Conservation (phyloP, 768 basidiomycete species). For the Leccinellum luteum region DNA sequence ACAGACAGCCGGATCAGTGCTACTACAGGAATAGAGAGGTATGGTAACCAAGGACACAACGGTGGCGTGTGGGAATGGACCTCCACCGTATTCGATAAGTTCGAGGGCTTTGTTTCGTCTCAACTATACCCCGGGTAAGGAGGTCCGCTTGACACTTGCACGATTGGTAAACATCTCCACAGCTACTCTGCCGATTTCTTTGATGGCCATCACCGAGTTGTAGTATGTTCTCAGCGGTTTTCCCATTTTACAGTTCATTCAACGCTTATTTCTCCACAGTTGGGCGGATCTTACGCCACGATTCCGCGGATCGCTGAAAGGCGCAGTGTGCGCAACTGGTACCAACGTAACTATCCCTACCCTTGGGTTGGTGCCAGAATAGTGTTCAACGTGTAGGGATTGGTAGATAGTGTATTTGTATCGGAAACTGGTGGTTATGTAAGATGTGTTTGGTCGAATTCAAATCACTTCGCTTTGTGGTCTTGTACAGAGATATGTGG, state of each 20-base stretch:
- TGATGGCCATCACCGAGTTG: conserved; percentile 81
- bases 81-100: conserved; percentile 65
- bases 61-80: conserved; percentile 99
- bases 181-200: conserved; percentile 90
- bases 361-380: conserved; percentile 80
- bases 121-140: conserved; percentile 81
- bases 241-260: neutral
- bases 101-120: conserved; percentile 76
- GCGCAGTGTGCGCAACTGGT: conserved; percentile 82
- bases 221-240: conserved; percentile 52
- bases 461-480: too few relatives aligned
- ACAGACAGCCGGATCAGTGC: conserved; percentile 42
- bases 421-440: conserved; percentile 4
- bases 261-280: conserved; percentile 39
- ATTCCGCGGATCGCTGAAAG: conserved; percentile 79
- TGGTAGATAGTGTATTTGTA: conserved; percentile 4
- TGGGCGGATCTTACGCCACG: conserved; percentile 89
- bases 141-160: neutral
- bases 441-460: conserved; percentile 9
- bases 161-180: conserved; percentile 1
- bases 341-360: conserved; percentile 88
- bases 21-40: conserved; percentile 56
- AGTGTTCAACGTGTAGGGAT: conserved; percentile 46
- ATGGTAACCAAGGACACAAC: conserved; percentile 67
- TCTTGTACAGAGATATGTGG: conserved; percentile 31